Percentiles rank a stretch among this genome's conserved stretches.
Conservation (phyloP, 2,329 filamentous ascomycete genomes). For the Monosporascus sp. region DNA sequence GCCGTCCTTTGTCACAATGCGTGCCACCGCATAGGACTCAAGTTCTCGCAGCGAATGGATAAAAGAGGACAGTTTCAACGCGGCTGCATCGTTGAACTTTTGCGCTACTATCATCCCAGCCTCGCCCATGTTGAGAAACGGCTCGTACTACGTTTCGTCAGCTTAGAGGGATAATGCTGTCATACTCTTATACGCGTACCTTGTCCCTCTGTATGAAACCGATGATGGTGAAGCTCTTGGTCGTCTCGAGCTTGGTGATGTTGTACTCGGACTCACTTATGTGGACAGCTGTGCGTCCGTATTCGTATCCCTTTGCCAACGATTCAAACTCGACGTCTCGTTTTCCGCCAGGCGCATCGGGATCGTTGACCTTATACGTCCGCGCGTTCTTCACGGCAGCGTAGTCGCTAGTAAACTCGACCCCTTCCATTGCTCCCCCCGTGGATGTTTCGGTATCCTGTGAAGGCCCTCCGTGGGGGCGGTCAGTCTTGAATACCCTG, state of each 20-base stretch:
- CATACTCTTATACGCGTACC: slow-evolving; percentile 35
- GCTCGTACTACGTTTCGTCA: slow-evolving; percentile 59
- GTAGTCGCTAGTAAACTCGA: slow-evolving; percentile 46
- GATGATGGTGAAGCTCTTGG: slow-evolving; percentile 70
- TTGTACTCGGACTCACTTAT: slow-evolving; percentile 84
- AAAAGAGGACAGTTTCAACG: slow-evolving; percentile 80
- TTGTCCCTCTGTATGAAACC: slow-evolving; percentile 75
- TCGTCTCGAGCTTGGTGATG: slow-evolving; percentile 80
- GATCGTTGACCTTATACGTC: slow-evolving; percentile 75
- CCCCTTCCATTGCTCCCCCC: slow-evolving; percentile 42
- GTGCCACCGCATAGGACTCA: slow-evolving; percentile 79
- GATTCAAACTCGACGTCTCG: slow-evolving; percentile 75
- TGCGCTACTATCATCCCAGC: slow-evolving; percentile 72
- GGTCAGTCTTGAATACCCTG: slow-evolving; percentile 54
- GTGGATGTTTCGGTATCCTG: slow-evolving; percentile 48
- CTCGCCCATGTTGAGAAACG: slow-evolving; percentile 80
- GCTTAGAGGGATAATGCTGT: slow-evolving; percentile 1
- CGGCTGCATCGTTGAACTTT: slow-evolving; percentile 73
- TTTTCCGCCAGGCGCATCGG: slow-evolving; percentile 70
- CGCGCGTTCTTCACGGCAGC: slow-evolving; percentile 70
- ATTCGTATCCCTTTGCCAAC: slow-evolving; percentile 89
- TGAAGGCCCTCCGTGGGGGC: slow-evolving; percentile 36
- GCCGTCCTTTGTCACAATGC: slow-evolving; percentile 78
- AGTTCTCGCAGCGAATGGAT: slow-evolving; percentile 82
- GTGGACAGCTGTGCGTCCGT: slow-evolving; percentile 84